phyloP scores from a whole-genome alignment of 495 filamentous ascomycete genomes.

The Tetracladium setigerum region DNA sequence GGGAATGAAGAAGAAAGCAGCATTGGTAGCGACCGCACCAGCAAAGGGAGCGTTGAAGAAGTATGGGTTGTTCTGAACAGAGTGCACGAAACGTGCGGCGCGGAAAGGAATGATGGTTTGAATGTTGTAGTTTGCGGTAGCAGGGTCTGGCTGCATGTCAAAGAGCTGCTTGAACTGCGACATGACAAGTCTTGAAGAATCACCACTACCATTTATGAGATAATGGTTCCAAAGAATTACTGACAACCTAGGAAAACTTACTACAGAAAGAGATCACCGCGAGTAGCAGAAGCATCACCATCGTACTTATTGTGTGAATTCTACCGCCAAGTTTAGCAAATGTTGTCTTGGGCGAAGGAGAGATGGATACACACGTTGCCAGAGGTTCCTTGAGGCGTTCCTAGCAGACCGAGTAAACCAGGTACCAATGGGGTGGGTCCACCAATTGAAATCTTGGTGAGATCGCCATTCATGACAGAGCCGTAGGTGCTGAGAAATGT shows the following conservation, averaged over 20 bases:
- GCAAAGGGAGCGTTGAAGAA: conserved; percentile 29
- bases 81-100: not conserved
- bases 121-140: conserved; percentile 10
- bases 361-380: not conserved
- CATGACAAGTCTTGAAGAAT: conserved; percentile 2
- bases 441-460: conserved; percentile 9
- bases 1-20: conserved; percentile 36
- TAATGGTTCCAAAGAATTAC: not conserved
- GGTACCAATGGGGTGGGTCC: conserved; percentile 3
- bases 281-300: conserved; percentile 1
- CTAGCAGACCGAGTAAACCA: conserved; percentile 1
- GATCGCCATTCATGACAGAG: conserved; percentile 41
- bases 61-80: conserved; percentile 8
- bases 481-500: conserved; percentile 43
- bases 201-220: not conserved
- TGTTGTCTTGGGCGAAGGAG: no score
- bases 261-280: conserved; percentile 7
- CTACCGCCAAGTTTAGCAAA: no score
- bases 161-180: conserved; percentile 6
- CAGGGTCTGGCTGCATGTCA: conserved; percentile 8
- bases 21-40: conserved; percentile 39
- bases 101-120: not conserved
- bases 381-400: conserved; percentile 12
- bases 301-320: conserved; percentile 12
- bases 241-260: not conserved